phyloP scores from a whole-genome alignment of 768 basidiomycete species.

The Phylloporus sp. region DNA sequence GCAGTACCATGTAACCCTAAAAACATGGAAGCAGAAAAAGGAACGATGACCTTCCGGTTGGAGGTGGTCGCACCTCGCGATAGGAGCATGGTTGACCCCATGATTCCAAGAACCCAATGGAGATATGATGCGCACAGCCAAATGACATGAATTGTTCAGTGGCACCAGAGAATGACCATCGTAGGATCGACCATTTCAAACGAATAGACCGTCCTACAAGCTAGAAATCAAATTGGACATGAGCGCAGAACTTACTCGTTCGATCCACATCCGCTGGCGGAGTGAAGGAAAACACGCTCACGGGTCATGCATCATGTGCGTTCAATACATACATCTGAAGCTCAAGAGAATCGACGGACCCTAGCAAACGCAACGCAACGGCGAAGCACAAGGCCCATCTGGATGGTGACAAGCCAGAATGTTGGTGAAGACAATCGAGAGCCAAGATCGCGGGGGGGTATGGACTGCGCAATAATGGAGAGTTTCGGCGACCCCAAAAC shows the following conservation, averaged over 20 bases:
- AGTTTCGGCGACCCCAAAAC: constrained; percentile 29
- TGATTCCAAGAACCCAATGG: constrained; percentile 16
- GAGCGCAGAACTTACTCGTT: constrained; percentile 1
- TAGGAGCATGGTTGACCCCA: constrained; percentile 14
- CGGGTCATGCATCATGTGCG: constrained; percentile 13
- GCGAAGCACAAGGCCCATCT: neutral
- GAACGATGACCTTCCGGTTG: neutral
- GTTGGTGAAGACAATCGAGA: neutral
- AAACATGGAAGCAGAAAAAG: neutral
- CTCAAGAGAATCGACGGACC: constrained; percentile 16
- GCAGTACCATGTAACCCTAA: neutral
- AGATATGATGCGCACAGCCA: constrained; percentile 24
- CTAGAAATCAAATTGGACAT: constrained; percentile 2
- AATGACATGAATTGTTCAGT: constrained; percentile 6
- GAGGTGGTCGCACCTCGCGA: constrained; percentile 16
- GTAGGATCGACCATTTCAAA: constrained; percentile 22
- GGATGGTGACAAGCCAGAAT: constrained; percentile 10
- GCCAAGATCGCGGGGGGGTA: neutral
- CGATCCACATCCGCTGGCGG: constrained; percentile 11
- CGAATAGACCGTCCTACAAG: neutral
- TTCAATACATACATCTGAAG: constrained; percentile 2
- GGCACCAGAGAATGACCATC: neutral
- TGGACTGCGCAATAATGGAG: constrained; percentile 5
- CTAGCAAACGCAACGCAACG: constrained; percentile 8
- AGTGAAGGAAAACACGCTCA: constrained; percentile 17